Base-by-base conservation (phyloP, 371 early-diverging fungal species). In the Thermomucor indicae-seudaticae region DNA sequence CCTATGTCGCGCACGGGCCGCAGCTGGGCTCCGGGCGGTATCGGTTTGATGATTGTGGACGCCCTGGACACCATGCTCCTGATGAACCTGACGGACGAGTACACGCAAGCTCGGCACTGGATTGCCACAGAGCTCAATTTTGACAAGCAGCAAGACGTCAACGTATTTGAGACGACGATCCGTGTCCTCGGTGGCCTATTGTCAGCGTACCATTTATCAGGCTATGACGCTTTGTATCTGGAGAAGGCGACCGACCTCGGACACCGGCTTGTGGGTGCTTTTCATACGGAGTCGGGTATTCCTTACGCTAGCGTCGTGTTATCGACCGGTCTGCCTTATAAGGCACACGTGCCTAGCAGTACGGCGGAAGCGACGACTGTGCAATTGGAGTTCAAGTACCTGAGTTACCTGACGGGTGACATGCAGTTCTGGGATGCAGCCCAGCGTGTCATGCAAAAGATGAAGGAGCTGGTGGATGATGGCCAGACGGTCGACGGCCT, bases 101-200 rank as follows among this genome's bases (percentile, higher is more conserved):
- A 85, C 60, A 40, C 67, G 12, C 69, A 78, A 40, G 90, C 88
- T 17, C 78, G 84, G 23, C 62, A 70, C 10, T 86, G 84, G 83
- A 81, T 95, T 11, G 57, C 58, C 2, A 68, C 61, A 2, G 38
- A 74, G 4, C 65, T 88, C 23, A 67, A 79, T 28, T 88, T 86
- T 57, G 74, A 86, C 52, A 78, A 84, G 66, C 73, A 87, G 40
- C 85, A 70, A 8, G 75, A 85, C 12, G 91, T 93, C 14, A 88
- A 85, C 51, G 75, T 95, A 20, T 97, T 97, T 67, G 98, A 97
- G 69, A 91, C 91, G 12, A 93, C 88, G 0, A 97, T 97, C 47
- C 86, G 98, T 1, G 81, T 93, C 0, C 66, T 97, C 10, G 98
- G 98, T 11, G 95, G 94, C 6, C 62, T 96, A 14, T 59, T 96